These are phyloP conservation scores for Coemansia sp. DNA, from an alignment of 371 early-diverging fungal genomes.

Conservation along the genomic window DNA sequence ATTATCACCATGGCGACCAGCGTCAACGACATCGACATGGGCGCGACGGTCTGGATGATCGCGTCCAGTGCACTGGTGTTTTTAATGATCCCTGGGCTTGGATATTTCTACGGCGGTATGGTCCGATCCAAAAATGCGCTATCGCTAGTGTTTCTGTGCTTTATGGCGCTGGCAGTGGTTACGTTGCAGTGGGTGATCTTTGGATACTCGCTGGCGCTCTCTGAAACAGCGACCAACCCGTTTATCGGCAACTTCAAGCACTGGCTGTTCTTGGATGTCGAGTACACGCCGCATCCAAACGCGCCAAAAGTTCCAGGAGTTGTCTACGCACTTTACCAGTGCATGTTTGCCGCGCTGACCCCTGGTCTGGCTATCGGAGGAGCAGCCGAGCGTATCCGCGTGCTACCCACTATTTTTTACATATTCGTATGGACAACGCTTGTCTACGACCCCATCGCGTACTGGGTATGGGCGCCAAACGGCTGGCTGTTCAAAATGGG, in stretches of 20 bases:
- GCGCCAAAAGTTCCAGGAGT: conserved; percentile 60
- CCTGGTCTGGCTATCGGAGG: conserved; percentile 82
- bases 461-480: conserved; percentile 78
- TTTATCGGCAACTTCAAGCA: conserved; percentile 78
- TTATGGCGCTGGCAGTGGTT: conserved; percentile 78
- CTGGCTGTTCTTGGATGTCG: conserved; percentile 54
- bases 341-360: conserved; percentile 71
- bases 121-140: conserved; percentile 76
- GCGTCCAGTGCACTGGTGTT: conserved; percentile 57
- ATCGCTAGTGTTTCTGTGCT: conserved; percentile 74
- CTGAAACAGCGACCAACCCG: conserved; percentile 59
- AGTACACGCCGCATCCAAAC: conserved; percentile 50
- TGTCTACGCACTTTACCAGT: conserved; percentile 70
- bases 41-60: conserved; percentile 48
- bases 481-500: conserved; percentile 74
- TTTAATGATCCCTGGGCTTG: conserved; percentile 67
- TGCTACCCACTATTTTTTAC: conserved; percentile 75
- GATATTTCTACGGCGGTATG: conserved; percentile 84
- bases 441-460: conserved; percentile 77
- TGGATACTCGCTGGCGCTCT: conserved; percentile 83
- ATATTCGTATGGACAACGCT: conserved; percentile 82
- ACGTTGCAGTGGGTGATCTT: conserved; percentile 84
- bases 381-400: conserved; percentile 78
- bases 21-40: conserved; percentile 39
- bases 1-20: conserved; percentile 14